These are phyloP conservation scores for Rhizoclosmatium globosum DNA, from an alignment of 192 early-diverging fungal species.

Conservation along the genomic window DNA sequence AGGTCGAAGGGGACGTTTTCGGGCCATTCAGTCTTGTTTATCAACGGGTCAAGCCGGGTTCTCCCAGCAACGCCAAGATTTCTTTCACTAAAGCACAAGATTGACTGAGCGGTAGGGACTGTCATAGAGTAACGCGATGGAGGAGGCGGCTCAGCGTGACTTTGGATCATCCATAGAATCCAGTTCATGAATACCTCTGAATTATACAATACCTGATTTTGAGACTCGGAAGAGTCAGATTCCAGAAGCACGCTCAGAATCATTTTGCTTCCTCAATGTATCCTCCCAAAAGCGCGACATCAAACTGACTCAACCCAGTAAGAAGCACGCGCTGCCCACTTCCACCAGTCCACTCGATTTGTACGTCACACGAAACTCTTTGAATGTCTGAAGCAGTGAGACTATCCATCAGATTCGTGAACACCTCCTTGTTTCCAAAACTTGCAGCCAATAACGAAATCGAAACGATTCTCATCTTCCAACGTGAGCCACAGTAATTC, in stretches of 20 bases:
- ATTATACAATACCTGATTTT: background rate
- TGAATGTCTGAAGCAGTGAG: background rate
- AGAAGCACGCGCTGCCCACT: background rate
- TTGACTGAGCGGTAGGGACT: background rate
- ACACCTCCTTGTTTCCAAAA: conserved; percentile 21
- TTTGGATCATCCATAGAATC: conserved; percentile 9
- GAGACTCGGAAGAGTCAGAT: background rate
- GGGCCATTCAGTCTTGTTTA: background rate
- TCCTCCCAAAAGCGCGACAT: conserved; percentile 9
- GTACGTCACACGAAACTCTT: background rate
- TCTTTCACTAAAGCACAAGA: background rate
- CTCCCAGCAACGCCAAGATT: background rate
- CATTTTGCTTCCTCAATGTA: conserved; percentile 10
- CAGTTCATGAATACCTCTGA: background rate
- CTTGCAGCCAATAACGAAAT: background rate
- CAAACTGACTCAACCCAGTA: background rate
- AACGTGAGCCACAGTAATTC: background rate
- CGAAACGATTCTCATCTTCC: background rate
- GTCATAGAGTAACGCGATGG: conserved; percentile 3
- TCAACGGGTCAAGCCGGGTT: background rate
- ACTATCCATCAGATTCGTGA: background rate
- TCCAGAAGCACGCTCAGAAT: conserved; percentile 1
- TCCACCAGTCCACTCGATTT: background rate
- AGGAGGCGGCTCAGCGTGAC: background rate
- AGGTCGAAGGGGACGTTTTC: conserved; percentile 5